phyloP scores from a whole-genome alignment of 2,329 filamentous ascomycete species.

The Nothomitra cinnamomea region DNA sequence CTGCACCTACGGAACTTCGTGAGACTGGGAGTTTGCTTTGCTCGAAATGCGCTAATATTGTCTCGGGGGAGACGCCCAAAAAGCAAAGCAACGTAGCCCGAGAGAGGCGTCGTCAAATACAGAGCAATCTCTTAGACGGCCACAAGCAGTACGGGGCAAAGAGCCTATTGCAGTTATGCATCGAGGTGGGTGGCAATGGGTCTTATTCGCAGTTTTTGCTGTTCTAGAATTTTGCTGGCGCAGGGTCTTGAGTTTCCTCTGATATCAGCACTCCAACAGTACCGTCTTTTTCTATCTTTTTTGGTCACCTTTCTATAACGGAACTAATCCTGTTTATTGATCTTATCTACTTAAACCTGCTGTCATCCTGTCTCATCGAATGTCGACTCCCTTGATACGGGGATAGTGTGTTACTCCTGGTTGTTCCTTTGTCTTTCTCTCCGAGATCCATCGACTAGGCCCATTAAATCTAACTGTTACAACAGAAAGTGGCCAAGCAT shows the following conservation, averaged over 20 bases:
- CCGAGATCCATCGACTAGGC: no score
- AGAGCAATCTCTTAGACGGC: conserved; percentile 76
- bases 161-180: conserved; percentile 46
- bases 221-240: conserved; percentile 8
- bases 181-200: conserved; percentile 25
- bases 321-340: no score
- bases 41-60: conserved; percentile 51
- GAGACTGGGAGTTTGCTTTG: conserved; percentile 60
- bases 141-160: conserved; percentile 47
- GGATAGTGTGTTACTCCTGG: no score
- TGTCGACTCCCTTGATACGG: no score
- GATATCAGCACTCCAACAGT: no score
- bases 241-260: no score
- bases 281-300: no score
- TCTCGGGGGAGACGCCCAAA: conserved; percentile 40
- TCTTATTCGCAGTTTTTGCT: no score
- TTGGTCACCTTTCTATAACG: no score
- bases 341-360: no score
- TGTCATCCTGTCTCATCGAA: no score
- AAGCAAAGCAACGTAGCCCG: conserved; percentile 38
- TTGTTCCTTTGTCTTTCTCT: no score
- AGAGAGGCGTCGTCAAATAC: conserved; percentile 52
- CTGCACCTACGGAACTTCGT: conserved; percentile 40
- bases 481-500: conserved; percentile 40
- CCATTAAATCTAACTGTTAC: conserved; percentile 7